Base-by-base conservation (phyloP, 2,329 filamentous ascomycete genomes). In the Cercospora sp. region DNA sequence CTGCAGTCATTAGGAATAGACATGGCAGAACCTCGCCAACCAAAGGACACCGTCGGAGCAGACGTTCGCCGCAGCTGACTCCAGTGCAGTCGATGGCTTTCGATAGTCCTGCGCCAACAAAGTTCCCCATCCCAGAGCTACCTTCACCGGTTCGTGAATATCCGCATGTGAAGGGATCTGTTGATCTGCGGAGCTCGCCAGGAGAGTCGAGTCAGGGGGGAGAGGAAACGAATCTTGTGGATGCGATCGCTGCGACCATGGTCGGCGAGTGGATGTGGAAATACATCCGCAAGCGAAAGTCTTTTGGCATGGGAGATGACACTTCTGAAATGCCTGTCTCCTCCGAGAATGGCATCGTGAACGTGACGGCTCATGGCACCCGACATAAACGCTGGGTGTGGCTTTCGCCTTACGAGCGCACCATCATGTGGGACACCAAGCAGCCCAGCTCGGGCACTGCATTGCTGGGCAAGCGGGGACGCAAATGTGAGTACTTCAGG, bases 341-440 rank as follows among this genome's bases (percentile, higher is more conserved):
- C 33, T 85, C 83, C 26, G 88, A 86, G 72, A 86, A 85, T 68
- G 85, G 86, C 40, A 88, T 85, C 28, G 88, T 88, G 70, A 89
- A 91, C 79, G 89, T 88, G 68, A 84, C 83, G 20, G 86, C 83
- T 71, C 88, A 86, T 73, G 88, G 88, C 72, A 91, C 86, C 5
- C 82, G 95, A 31, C 95, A 99, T 79, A 97, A 94, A 82, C 87
- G 95, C 79, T 99, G 95, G 95, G 95, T 99, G 1, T 99, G 95
- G 95, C 87, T 99, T 71, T 95, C 94, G 18, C 95, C 95, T 2
- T 98, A 99, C 77, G 95, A 99, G 80, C 87, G 94, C 70, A 91
- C 94, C 12, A 94, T 99, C 68, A 92, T 99, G 79, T 99, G 95
- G 95, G 97, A 94, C 80, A 97, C 91, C 84, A 97, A 97, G 84